Evolutionary conservation across 108 stramenopile genomes (phyloP), one percentile per base, ranked within the genome.

Genomic region (Discostella stelligeroides): DNA sequence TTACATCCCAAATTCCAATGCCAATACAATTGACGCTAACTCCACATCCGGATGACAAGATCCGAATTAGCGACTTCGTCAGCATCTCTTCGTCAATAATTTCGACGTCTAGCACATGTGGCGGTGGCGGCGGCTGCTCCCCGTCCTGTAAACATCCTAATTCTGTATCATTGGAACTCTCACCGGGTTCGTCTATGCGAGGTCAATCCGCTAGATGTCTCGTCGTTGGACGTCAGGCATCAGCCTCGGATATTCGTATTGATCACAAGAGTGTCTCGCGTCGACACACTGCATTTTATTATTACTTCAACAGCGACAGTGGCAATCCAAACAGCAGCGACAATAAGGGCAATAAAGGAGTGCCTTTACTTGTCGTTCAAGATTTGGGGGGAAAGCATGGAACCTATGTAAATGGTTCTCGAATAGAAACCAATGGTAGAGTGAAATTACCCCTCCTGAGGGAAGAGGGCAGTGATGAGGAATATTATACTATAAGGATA

Each of bases 311-410:
- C 6, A 34, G 6, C 6, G 6, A 3, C 34, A 34, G 5, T 34
- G 6, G 39, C 60, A 43, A 70, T 50, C 25, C 34, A 25, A 14
- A 47, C 56, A 30, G 38, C 24, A 25, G 15, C 1, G 14, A 51
- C 46, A 15, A 24, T 15, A 17, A n/a, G 28, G 53, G 50, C 11
- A 30, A 28, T 8, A 28, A 34, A 23, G 30, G 45, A 13, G 50
- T 11, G n/a, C 34, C 59, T 39, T 7, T 72, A 17, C 41, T 84
- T 0, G 60, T 86, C 17, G 40, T 89, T 15, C 67, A 84, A 59
- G 88, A 86, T 74, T 84, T 86, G 42, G 88, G 88, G 38, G 84
- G 84, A 37, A 89, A 89, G 46, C 80, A 89, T 67, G 88, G 88
- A 8, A 84, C 82, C 15, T 63, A 64, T 28, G 84, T 89, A 13